phyloP scores from a whole-genome alignment of 2,329 filamentous ascomycete genomes.

The Myriosclerotinia duriaeana region DNA sequence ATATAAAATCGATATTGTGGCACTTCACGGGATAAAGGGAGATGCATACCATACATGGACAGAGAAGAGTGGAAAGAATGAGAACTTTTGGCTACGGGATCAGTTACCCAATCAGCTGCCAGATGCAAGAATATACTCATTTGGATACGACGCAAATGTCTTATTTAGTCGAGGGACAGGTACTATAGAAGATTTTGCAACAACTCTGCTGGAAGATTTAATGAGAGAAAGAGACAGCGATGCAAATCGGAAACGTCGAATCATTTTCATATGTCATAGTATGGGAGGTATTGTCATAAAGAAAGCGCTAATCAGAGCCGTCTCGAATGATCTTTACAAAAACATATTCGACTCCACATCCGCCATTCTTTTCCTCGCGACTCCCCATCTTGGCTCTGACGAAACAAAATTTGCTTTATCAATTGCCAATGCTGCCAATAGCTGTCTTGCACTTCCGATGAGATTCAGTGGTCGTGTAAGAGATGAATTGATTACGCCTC shows the following conservation, averaged over 20 bases:
- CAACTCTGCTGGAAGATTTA: slow-evolving; percentile 26
- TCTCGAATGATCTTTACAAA: slow-evolving; percentile 28
- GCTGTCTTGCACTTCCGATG: not conserved
- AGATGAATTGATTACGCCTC: slow-evolving; percentile 24
- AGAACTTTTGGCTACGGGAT: slow-evolving; percentile 33
- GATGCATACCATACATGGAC: slow-evolving; percentile 35
- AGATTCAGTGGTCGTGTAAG: slow-evolving; percentile 6
- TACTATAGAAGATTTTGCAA: slow-evolving; percentile 27
- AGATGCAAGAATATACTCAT: slow-evolving; percentile 32
- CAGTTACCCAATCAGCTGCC: slow-evolving; percentile 29
- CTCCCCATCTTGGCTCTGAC: slow-evolving; percentile 43
- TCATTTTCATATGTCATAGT: slow-evolving; percentile 34
- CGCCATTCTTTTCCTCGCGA: slow-evolving; percentile 44
- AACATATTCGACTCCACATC: slow-evolving; percentile 33
- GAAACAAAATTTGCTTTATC: slow-evolving; percentile 19
- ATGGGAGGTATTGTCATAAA: slow-evolving; percentile 34
- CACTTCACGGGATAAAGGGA: slow-evolving; percentile 31
- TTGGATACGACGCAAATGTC: slow-evolving; percentile 32
- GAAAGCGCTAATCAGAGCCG: slow-evolving; percentile 26
- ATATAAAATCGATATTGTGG: slow-evolving; percentile 28
- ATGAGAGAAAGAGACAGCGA: not conserved
- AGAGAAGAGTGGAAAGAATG: slow-evolving; percentile 9
- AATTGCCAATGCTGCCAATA: slow-evolving; percentile 10
- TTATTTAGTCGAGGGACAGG: slow-evolving; percentile 23
- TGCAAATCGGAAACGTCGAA: slow-evolving; percentile 20